A percentile compares a stretch with the other conserved stretches of the same genome.
Conservation (phyloP, 2,329 filamentous ascomycete species). For the Colletotrichum phormii region DNA sequence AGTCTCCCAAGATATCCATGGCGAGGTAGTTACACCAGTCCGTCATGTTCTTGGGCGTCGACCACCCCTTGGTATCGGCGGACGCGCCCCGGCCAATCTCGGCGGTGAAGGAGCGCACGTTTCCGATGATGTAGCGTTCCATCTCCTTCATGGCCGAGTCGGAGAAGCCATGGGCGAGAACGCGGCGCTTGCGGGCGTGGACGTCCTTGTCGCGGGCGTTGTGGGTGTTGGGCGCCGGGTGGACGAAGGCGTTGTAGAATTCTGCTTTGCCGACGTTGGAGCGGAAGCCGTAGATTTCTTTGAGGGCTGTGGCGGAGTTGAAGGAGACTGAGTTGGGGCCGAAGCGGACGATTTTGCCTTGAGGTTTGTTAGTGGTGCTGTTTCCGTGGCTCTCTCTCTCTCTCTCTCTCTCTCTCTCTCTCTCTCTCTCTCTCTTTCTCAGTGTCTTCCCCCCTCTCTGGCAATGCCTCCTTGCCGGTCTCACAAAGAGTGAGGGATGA, state of each 20-base stretch:
- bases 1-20: slow-evolving; percentile 71
- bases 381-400: not conserved
- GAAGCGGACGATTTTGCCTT: slow-evolving; percentile 77
- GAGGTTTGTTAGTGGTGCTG: slow-evolving; percentile 1
- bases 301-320: slow-evolving; percentile 77
- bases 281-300: slow-evolving; percentile 74
- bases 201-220: slow-evolving; percentile 76
- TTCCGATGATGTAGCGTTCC: slow-evolving; percentile 74
- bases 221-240: slow-evolving; percentile 78
- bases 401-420: too few species aligned
- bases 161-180: slow-evolving; percentile 79
- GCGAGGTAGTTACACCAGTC: slow-evolving; percentile 72
- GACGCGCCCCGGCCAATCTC: slow-evolving; percentile 57
- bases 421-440: not conserved
- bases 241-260: slow-evolving; percentile 80
- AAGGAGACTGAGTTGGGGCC: slow-evolving; percentile 83
- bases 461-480: not conserved
- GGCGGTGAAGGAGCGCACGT: slow-evolving; percentile 75
- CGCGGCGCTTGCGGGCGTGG: slow-evolving; percentile 78
- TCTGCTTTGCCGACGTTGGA: slow-evolving; percentile 75
- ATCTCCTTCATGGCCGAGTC: slow-evolving; percentile 75
- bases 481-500: not conserved
- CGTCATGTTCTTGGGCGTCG: slow-evolving; percentile 69
- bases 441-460: not conserved
- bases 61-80: slow-evolving; percentile 67